phyloP scores from a whole-genome alignment of 371 early-diverging fungal species.

The Nematocida sp. region DNA sequence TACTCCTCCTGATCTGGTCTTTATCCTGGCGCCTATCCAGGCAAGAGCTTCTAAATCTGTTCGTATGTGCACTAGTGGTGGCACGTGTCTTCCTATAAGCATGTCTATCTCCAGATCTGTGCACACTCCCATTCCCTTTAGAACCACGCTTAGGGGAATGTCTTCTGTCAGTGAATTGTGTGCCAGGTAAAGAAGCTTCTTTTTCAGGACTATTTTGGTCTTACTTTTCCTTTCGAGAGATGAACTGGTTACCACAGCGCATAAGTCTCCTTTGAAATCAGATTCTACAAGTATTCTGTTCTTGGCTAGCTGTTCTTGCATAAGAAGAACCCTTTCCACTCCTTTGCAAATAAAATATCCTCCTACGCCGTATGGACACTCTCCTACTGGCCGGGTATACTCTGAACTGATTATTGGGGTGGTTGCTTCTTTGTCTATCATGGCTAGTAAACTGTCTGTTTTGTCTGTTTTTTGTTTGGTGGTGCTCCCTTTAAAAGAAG shows the following conservation, averaged over 20 bases:
- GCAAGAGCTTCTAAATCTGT: slow-evolving; percentile 66
- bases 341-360: slow-evolving; percentile 98
- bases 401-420: slow-evolving; percentile 3
- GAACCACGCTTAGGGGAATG: slow-evolving; percentile 71
- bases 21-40: slow-evolving; percentile 73
- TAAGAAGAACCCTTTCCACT: slow-evolving; percentile 93
- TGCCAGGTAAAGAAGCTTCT: slow-evolving; percentile 73
- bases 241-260: slow-evolving; percentile 75
- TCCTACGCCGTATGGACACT: slow-evolving; percentile 95
- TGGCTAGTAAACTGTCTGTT: no score
- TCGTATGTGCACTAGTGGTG: background rate
- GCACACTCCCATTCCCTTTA: slow-evolving; percentile 71
- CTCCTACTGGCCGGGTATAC: slow-evolving; percentile 66
- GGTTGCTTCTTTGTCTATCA: no score
- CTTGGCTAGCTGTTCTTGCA: slow-evolving; percentile 99
- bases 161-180: slow-evolving; percentile 84
- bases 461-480: background rate
- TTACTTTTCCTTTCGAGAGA: slow-evolving; percentile 94
- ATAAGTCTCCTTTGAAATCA: slow-evolving; percentile 75
- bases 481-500: no score
- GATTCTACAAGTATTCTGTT: slow-evolving; percentile 96
- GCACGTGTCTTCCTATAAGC: slow-evolving; percentile 71
- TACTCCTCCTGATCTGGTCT: slow-evolving; percentile 54
- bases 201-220: slow-evolving; percentile 75
- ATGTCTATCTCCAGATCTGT: slow-evolving; percentile 88